Conservation (phyloP, 2,329 filamentous ascomycete species). For the Blastomyces gilchristii region DNA sequence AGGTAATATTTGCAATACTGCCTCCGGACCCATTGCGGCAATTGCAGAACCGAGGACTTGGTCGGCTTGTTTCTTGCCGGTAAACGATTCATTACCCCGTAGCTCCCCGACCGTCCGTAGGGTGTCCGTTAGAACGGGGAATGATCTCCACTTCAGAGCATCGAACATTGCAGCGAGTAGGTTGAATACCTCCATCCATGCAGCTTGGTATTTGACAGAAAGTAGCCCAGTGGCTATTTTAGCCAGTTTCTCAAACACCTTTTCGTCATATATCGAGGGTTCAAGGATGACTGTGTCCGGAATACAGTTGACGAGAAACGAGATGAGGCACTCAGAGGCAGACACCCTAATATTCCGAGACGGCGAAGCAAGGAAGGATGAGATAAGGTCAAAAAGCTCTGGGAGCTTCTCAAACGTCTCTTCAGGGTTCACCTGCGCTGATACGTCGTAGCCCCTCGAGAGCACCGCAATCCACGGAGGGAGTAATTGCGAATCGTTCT, state of each 20-base stretch:
- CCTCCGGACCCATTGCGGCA: constrained; percentile 78
- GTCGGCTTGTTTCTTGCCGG: constrained; percentile 90
- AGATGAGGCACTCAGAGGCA: constrained; percentile 87
- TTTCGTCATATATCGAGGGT: constrained; percentile 87
- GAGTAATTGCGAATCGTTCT: constrained; percentile 87
- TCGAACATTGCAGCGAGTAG: constrained; percentile 83
- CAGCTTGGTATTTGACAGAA: constrained; percentile 82
- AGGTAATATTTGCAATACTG: constrained; percentile 70
- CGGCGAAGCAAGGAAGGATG: constrained; percentile 71
- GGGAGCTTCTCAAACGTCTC: constrained; percentile 89
- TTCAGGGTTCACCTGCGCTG: constrained; percentile 74
- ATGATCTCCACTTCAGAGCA: constrained; percentile 70
- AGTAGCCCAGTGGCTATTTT: constrained; percentile 63
- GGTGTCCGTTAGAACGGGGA: constrained; percentile 65
- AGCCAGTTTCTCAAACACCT: constrained; percentile 67
- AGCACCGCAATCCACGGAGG: constrained; percentile 95
- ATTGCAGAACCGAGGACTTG: constrained; percentile 80
- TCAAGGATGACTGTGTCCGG: constrained; percentile 74
- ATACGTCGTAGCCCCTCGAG: constrained; percentile 88
- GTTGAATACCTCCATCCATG: constrained; percentile 90
- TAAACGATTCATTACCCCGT: constrained; percentile 76
- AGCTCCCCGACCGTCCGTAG: constrained; percentile 76
- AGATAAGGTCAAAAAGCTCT: constrained; percentile 68
- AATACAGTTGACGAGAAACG: constrained; percentile 82
- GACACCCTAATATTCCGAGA: constrained; percentile 91